These are phyloP conservation scores for Colletotrichum sp. DNA, from an alignment of 2,329 filamentous ascomycete species.

Conservation along the genomic window DNA sequence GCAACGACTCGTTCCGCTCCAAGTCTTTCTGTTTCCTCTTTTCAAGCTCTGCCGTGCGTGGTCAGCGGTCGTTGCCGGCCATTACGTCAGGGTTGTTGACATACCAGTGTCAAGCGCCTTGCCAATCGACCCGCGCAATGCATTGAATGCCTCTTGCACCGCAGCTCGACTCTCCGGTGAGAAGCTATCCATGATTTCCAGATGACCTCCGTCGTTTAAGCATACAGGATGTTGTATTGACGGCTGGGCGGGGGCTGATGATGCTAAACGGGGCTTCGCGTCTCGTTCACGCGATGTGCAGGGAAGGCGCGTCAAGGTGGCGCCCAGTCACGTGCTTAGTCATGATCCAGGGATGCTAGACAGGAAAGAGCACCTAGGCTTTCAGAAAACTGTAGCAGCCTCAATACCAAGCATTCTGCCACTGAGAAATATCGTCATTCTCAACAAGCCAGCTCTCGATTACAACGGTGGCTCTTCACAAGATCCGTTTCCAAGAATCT, in stretches of 20 bases:
- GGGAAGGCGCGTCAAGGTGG: not conserved
- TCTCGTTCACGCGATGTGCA: not conserved
- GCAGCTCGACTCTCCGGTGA: conserved; percentile 42
- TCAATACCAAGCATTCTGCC: not conserved
- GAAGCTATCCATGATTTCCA: conserved; percentile 41
- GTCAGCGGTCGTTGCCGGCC: conserved; percentile 16
- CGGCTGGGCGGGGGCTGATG: not conserved
- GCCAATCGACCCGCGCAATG: conserved; percentile 44
- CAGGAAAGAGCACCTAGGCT: not conserved
- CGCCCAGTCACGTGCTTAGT: not conserved
- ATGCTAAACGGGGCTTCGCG: not conserved
- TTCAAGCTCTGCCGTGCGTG: conserved; percentile 28
- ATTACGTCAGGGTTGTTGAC: conserved; percentile 24
- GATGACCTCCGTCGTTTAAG: not conserved
- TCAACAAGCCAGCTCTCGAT: not conserved
- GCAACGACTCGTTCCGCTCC: not conserved
- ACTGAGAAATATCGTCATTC: not conserved
- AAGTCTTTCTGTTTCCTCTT: conserved; percentile 17
- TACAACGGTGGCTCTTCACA: not conserved
- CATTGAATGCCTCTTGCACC: conserved; percentile 43
- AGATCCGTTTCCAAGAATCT: not conserved
- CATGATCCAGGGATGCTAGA: not conserved
- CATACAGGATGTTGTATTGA: not conserved
- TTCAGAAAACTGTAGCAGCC: not conserved
- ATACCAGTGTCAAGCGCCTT: conserved; percentile 40